phyloP scores from a whole-genome alignment of 2,329 filamentous ascomycete species.

The Alternaria angustiovoidea region DNA sequence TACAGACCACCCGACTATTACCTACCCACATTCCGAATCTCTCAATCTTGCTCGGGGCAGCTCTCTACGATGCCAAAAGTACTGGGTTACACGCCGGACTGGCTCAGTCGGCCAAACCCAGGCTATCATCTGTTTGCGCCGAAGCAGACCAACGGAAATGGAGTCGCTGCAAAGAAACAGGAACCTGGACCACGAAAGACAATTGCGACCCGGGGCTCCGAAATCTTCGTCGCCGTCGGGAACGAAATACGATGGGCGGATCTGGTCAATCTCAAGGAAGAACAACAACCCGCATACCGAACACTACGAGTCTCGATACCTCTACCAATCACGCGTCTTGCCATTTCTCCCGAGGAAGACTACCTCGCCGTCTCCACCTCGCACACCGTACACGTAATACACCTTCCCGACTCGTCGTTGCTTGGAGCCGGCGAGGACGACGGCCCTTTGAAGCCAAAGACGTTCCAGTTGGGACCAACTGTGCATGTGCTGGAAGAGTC shows the following conservation, averaged over 20 bases:
- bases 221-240: constrained; percentile 87
- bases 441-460: constrained; percentile 78
- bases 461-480: constrained; percentile 90
- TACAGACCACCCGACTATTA: constrained; percentile 4
- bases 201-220: constrained; percentile 82
- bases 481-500: constrained; percentile 88
- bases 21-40: constrained; percentile 9
- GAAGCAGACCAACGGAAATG: constrained; percentile 50
- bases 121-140: constrained; percentile 80
- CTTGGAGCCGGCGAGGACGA: constrained; percentile 71
- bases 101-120: constrained; percentile 80
- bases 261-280: constrained; percentile 77
- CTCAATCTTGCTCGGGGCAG: background rate
- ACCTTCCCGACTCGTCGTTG: constrained; percentile 82
- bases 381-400: constrained; percentile 85
- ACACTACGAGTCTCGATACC: constrained; percentile 78
- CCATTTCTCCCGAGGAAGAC: constrained; percentile 81
- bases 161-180: constrained; percentile 34
- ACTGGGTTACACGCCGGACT: constrained; percentile 83
- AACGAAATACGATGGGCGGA: constrained; percentile 94
- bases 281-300: constrained; percentile 37
- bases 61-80: constrained; percentile 78
- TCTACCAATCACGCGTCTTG: constrained; percentile 83
- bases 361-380: constrained; percentile 86
- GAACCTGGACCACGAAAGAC: constrained; percentile 61